Conservation (phyloP, 2,329 filamentous ascomycete species). For the Ascochyta viciae-villosae region DNA sequence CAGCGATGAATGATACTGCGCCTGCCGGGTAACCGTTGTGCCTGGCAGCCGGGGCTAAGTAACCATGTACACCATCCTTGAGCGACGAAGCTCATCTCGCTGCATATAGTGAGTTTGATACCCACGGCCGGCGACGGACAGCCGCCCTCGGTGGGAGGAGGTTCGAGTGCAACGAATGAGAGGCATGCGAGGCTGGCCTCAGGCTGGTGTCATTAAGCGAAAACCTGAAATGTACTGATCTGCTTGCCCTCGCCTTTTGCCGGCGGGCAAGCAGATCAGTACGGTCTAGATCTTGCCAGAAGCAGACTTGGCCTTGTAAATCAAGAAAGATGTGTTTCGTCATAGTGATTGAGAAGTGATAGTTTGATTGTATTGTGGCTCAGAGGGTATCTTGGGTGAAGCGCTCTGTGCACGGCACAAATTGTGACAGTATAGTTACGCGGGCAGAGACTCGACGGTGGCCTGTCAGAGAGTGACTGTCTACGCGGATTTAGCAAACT, state of each 20-base stretch:
- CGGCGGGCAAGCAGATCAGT: neutral
- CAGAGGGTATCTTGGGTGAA: too few relatives aligned
- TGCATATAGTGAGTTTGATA: neutral
- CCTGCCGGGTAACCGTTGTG: neutral
- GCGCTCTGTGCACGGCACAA: too few relatives aligned
- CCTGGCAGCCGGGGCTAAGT: neutral
- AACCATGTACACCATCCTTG: neutral
- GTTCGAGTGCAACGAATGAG: neutral
- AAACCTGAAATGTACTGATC: neutral
- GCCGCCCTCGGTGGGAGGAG: neutral
- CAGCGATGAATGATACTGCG: neutral
- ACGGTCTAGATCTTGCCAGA: slow-evolving; percentile 4
- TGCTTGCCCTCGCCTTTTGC: neutral
- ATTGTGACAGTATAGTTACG: neutral
- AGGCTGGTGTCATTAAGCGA: slow-evolving; percentile 4
- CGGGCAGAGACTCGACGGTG: neutral
- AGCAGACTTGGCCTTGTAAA: neutral
- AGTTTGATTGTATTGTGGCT: neutral
- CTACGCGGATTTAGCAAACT: slow-evolving; percentile 57
- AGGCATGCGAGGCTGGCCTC: neutral
- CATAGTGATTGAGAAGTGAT: neutral
- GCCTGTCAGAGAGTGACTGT: neutral
- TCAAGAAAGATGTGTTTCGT: neutral
- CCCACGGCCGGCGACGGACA: neutral
- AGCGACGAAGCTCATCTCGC: slow-evolving; percentile 3